These are phyloP conservation scores for Colletotrichum sublineola DNA, from an alignment of 2,329 filamentous ascomycete genomes.

Conservation along the genomic window DNA sequence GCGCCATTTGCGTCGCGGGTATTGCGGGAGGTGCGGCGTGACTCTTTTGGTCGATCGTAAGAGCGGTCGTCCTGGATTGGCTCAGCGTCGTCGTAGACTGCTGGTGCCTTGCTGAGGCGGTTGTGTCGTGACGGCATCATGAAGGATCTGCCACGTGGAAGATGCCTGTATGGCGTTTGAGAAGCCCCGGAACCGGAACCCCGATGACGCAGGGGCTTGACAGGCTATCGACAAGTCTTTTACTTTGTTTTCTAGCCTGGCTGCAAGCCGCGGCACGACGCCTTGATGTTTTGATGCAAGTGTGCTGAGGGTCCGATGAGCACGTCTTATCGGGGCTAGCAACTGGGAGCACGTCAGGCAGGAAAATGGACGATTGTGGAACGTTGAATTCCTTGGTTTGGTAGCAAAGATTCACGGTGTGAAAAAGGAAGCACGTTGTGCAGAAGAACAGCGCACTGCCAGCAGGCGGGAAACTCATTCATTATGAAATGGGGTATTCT, in stretches of 20 bases:
- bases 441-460: neutral
- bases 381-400: constrained; percentile 6
- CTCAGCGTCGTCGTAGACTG: constrained; percentile 32
- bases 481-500: constrained; percentile 18
- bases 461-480: neutral
- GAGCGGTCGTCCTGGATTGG: constrained; percentile 31
- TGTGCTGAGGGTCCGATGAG: neutral
- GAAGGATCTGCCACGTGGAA: constrained; percentile 15
- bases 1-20: constrained; percentile 21
- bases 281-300: neutral
- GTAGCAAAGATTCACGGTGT: neutral
- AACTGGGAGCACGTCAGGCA: neutral
- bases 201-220: neutral
- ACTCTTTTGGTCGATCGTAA: constrained; percentile 13
- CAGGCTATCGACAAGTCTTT: neutral
- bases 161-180: neutral
- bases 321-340: constrained; percentile 8
- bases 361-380: constrained; percentile 1
- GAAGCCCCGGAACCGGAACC: constrained; percentile 17
- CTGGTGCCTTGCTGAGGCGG: constrained; percentile 18
- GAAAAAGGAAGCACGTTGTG: neutral
- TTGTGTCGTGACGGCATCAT: constrained; percentile 35
- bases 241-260: constrained; percentile 5
- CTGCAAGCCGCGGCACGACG: constrained; percentile 24
- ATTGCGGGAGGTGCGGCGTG: constrained; percentile 26